Conservation (phyloP, 192 early-diverging fungal genomes). For the Rhizophagus sp. region DNA sequence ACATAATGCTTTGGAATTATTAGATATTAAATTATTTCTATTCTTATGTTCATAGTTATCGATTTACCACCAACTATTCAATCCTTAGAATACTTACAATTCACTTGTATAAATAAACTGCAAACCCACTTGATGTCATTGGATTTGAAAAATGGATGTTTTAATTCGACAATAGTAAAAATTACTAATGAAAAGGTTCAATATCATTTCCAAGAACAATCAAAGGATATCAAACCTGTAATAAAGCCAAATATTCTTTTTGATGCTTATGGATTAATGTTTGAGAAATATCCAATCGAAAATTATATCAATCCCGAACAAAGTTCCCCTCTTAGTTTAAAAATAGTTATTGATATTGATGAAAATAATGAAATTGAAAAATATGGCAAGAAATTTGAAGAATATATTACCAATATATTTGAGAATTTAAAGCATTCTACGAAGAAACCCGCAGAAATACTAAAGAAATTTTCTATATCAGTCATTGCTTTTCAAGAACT, state of each 20-base stretch:
- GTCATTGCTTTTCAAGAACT: background rate
- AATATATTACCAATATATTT: background rate
- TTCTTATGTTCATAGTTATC: background rate
- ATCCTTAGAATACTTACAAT: background rate
- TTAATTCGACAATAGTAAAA: background rate
- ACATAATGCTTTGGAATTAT: too few relatives aligned
- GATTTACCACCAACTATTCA: background rate
- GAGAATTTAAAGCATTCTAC: background rate
- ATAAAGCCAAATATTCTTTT: background rate
- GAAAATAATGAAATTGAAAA: background rate
- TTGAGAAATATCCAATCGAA: conserved; percentile 10
- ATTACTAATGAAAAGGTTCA: conserved; percentile 18
- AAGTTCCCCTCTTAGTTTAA: background rate
- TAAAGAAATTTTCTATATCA: background rate
- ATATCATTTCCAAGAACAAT: conserved; percentile 2
- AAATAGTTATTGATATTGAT: background rate
- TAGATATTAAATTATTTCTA: background rate
- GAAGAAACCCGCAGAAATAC: background rate
- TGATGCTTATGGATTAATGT: conserved; percentile 15
- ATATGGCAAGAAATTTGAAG: background rate
- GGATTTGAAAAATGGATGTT: conserved; percentile 1
- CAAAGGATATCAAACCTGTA: background rate
- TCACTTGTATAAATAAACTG: conserved; percentile 2
- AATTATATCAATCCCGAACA: background rate
- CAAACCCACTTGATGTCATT: conserved; percentile 1